These are phyloP conservation scores for Vickermania spadyakhi DNA, from an alignment of 208 protist genomes.

Conservation along the genomic window DNA sequence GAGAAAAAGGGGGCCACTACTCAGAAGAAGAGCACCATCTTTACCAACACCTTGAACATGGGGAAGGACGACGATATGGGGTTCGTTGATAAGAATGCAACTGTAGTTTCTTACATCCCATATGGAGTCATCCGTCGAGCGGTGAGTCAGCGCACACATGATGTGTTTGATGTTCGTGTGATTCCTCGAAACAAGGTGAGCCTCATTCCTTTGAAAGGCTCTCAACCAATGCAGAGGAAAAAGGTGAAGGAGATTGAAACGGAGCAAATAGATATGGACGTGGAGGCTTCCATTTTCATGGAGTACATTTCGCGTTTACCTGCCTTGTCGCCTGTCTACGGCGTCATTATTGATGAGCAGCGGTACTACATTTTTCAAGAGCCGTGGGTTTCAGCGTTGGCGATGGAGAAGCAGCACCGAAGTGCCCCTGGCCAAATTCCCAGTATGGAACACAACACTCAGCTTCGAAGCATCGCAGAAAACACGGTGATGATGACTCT, in stretches of 20 bases:
- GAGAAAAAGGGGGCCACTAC: neutral
- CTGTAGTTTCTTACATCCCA: slow-evolving; percentile 39
- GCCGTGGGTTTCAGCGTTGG: slow-evolving; percentile 64
- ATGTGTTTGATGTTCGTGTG: slow-evolving; percentile 77
- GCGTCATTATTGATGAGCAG: slow-evolving; percentile 66
- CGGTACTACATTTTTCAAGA: slow-evolving; percentile 76
- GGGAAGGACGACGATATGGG: neutral
- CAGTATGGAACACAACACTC: neutral
- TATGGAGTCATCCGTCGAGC: slow-evolving; percentile 69
- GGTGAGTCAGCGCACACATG: slow-evolving; percentile 42
- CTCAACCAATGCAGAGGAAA: slow-evolving; percentile 9
- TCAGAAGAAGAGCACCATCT: neutral
- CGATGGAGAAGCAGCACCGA: slow-evolving; percentile 28
- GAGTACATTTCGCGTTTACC: slow-evolving; percentile 71
- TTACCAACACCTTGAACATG: neutral
- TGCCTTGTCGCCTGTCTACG: slow-evolving; percentile 55
- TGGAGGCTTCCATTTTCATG: slow-evolving; percentile 69
- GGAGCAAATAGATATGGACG: slow-evolving; percentile 38
- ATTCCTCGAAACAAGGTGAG: slow-evolving; percentile 47
- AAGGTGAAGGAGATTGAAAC: slow-evolving; percentile 25
- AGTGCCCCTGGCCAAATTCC: neutral
- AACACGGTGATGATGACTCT: slow-evolving; percentile 48
- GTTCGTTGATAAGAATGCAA: slow-evolving; percentile 9
- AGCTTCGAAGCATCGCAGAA: slow-evolving; percentile 26
- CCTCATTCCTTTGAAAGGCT: slow-evolving; percentile 23